These are phyloP conservation scores for Salix exigua DNA, from an alignment of 345 rosid genomes.

Conservation along the genomic window DNA sequence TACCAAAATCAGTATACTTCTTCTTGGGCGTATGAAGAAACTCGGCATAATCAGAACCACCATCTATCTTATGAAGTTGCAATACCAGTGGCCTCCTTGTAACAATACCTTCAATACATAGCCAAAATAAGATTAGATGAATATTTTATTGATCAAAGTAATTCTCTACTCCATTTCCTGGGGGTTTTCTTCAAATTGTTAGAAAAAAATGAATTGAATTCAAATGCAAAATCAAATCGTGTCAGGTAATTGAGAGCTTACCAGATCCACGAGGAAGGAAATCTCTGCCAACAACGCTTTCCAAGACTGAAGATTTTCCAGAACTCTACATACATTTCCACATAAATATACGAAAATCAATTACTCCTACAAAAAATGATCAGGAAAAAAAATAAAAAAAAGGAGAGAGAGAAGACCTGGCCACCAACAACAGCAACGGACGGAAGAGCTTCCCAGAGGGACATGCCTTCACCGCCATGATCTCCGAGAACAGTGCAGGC, in stretches of 20 bases:
- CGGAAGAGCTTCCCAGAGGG: constrained; percentile 99
- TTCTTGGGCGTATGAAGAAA: constrained; percentile 93
- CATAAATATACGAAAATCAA: background rate
- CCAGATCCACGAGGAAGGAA: constrained; percentile 99
- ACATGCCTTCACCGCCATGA: constrained; percentile 98
- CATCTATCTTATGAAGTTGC: constrained; percentile 89
- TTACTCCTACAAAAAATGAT: background rate
- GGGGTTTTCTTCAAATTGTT: background rate
- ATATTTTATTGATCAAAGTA: background rate
- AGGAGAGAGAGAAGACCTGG: constrained; percentile 49
- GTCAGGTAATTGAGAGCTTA: constrained; percentile 20
- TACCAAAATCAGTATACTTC: constrained; percentile 83
- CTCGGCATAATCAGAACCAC: constrained; percentile 82
- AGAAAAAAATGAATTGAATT: background rate
- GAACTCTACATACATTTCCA: constrained; percentile 54
- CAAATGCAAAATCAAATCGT: background rate
- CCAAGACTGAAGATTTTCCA: constrained; percentile 94
- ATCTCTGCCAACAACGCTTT: constrained; percentile 96
- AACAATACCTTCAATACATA: constrained; percentile 62
- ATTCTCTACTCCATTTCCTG: background rate
- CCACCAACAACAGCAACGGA: constrained; percentile 98
- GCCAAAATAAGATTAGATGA: background rate
- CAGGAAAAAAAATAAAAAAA: background rate
- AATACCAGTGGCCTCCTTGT: constrained; percentile 94
- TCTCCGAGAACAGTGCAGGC: constrained; percentile 96